Evolutionary conservation across 305 asterid species (phyloP).

Genomic region (Striga hermonthica): DNA sequence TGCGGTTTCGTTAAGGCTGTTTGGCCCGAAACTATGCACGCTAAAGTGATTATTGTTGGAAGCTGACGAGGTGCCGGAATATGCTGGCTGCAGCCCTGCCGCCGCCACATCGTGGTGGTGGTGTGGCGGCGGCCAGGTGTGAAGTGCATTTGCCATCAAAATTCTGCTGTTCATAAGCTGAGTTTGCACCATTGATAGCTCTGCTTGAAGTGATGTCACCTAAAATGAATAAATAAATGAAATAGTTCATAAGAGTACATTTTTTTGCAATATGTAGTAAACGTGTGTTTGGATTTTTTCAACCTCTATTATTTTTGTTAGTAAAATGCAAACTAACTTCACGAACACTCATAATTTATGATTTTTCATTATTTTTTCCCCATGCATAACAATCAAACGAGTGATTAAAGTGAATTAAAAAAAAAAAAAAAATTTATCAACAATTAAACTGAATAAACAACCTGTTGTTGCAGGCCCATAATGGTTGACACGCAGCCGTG

Average conservation of each 20-base stretch:
- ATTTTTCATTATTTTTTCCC: too few relatives aligned
- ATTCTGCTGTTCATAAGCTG: slow-evolving; percentile 65
- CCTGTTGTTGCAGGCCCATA: slow-evolving; percentile 85
- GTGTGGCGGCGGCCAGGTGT: slow-evolving; percentile 36
- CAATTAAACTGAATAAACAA: slow-evolving; percentile 7
- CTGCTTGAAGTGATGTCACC: slow-evolving; percentile 81
- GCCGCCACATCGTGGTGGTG: slow-evolving; percentile 26
- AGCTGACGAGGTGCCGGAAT: slow-evolving; percentile 66
- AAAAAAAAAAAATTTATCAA: too few relatives aligned
- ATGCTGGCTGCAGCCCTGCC: slow-evolving; percentile 47
- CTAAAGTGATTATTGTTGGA: slow-evolving; percentile 51
- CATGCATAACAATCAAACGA: too few relatives aligned
- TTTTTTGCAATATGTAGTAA: too few relatives aligned
- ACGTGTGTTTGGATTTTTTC: too few relatives aligned
- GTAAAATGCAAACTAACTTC: too few relatives aligned
- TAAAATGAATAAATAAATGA: slow-evolving; percentile 21
- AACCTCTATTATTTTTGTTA: too few relatives aligned
- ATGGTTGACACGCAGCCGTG: slow-evolving; percentile 87
- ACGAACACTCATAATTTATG: too few relatives aligned
- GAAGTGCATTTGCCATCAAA: slow-evolving; percentile 56
- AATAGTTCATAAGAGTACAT: too few relatives aligned
- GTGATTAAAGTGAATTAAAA: too few relatives aligned
- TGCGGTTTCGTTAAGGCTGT: slow-evolving; percentile 38
- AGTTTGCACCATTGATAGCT: slow-evolving; percentile 65
- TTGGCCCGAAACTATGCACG: slow-evolving; percentile 40